Percentiles rank a stretch among this genome's conserved stretches.
These are phyloP conservation scores for Nemania diffusa DNA, from an alignment of 2,329 filamentous ascomycete species.

Conservation along the genomic window DNA sequence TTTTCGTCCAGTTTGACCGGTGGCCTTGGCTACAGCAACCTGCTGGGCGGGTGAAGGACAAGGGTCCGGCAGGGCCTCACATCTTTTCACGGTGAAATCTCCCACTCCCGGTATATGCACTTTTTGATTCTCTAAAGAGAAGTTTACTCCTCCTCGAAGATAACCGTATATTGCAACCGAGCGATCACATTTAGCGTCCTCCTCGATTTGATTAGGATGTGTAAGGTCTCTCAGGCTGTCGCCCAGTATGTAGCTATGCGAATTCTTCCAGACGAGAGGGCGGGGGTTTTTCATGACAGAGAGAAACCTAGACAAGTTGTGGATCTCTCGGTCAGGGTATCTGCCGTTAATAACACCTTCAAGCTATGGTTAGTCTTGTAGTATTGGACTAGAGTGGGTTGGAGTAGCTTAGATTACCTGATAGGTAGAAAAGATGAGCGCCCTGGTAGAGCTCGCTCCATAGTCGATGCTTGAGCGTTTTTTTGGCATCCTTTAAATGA, in stretches of 20 bases:
- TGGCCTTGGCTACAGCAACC: constrained; percentile 83
- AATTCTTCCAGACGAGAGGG: constrained; percentile 95
- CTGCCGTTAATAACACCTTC: constrained; percentile 87
- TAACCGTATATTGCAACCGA: constrained; percentile 94
- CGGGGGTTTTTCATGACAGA: constrained; percentile 99
- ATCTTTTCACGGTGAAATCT: constrained; percentile 82
- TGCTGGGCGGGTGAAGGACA: constrained; percentile 94
- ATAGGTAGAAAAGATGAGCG: constrained; percentile 96
- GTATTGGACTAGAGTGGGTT: background rate
- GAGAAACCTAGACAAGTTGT: constrained; percentile 94
- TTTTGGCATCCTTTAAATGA: constrained; percentile 88
- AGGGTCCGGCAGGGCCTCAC: constrained; percentile 91
- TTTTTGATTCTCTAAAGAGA: constrained; percentile 79
- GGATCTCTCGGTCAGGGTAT: constrained; percentile 95
- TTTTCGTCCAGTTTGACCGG: constrained; percentile 82
- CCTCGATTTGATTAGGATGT: constrained; percentile 89
- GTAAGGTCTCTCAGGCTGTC: constrained; percentile 97
- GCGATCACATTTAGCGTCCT: constrained; percentile 88
- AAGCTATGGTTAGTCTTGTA: constrained; percentile 15
- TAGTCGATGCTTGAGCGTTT: constrained; percentile 91
- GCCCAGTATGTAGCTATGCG: constrained; percentile 91
- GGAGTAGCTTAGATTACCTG: constrained; percentile 55
- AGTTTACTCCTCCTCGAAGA: constrained; percentile 92
- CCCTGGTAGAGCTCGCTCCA: constrained; percentile 98
- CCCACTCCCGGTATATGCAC: constrained; percentile 94